These are phyloP conservation scores for Schizochytrium sp. DNA, from an alignment of 108 stramenopile genomes.

Conservation along the genomic window DNA sequence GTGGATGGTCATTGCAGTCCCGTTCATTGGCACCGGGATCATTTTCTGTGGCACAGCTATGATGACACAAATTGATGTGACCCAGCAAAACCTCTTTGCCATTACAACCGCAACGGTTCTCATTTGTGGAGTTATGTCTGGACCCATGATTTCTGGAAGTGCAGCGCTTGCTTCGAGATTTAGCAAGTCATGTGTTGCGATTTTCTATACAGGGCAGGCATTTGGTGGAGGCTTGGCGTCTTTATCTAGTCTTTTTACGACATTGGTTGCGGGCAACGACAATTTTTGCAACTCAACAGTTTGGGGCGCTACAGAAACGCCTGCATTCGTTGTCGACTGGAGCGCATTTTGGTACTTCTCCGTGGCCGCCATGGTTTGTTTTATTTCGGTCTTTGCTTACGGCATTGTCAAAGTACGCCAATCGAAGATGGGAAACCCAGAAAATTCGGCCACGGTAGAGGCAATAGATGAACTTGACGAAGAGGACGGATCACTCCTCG, in stretches of 20 bases:
- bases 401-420: conserved; percentile 25
- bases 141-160: conserved; percentile 61
- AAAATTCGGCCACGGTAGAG: neutral
- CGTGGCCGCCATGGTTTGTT: conserved; percentile 55
- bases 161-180: conserved; percentile 47
- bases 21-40: conserved; percentile 32
- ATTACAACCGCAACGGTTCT: conserved; percentile 25
- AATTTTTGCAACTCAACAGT: conserved; percentile 20
- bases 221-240: conserved; percentile 63
- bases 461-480: neutral
- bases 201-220: conserved; percentile 62
- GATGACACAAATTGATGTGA: conserved; percentile 21
- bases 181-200: conserved; percentile 18
- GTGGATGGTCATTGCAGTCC: neutral
- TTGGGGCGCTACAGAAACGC: neutral
- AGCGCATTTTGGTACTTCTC: conserved; percentile 19
- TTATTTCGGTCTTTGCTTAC: conserved; percentile 12
- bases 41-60: conserved; percentile 59
- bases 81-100: conserved; percentile 39
- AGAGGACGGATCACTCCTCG: conserved; percentile 3
- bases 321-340: neutral
- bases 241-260: conserved; percentile 53
- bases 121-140: conserved; percentile 42
- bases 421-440: neutral
- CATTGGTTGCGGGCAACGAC: neutral